Evolutionary conservation across 108 stramenopile species (phyloP).

Genomic region (Conticribra guillardii): DNA sequence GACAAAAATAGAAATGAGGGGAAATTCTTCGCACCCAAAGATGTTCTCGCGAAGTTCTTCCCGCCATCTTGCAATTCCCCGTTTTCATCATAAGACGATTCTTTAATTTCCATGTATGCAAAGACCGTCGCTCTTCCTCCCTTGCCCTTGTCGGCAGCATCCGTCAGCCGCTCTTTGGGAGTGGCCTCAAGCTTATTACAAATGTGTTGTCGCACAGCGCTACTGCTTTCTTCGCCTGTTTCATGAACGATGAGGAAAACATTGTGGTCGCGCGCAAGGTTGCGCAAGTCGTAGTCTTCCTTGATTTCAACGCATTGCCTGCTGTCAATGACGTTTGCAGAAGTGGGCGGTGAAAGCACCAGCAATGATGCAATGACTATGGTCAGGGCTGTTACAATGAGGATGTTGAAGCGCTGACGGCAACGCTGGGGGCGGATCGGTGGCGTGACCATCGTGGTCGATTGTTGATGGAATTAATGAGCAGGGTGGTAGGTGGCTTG

Average conservation of each 20-base stretch:
- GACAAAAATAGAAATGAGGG: slow-evolving; percentile 39
- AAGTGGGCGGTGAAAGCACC: slow-evolving; percentile 28
- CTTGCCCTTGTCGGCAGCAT: slow-evolving; percentile 12
- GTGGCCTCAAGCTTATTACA: slow-evolving; percentile 37
- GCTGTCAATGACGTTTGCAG: slow-evolving; percentile 14
- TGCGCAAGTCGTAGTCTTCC: slow-evolving; percentile 48
- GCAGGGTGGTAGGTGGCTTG: too few relatives aligned
- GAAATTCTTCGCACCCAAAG: slow-evolving; percentile 27
- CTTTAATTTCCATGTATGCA: slow-evolving; percentile 39
- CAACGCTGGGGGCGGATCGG: slow-evolving; percentile 2
- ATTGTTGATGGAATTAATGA: too few relatives aligned
- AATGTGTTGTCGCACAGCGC: slow-evolving; percentile 18
- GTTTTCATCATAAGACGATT: slow-evolving; percentile 8
- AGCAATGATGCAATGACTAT: slow-evolving; percentile 10
- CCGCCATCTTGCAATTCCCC: slow-evolving; percentile 39
- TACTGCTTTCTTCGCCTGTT: slow-evolving; percentile 8
- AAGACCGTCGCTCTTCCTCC: slow-evolving; percentile 28
- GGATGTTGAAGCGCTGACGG: slow-evolving; percentile 18
- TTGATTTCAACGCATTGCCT: slow-evolving; percentile 26
- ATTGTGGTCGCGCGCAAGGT: slow-evolving; percentile 35
- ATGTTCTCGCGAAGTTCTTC: slow-evolving; percentile 27
- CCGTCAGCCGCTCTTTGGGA: slow-evolving; percentile 17
- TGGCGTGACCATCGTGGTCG: neutral
- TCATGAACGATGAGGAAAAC: slow-evolving; percentile 45
- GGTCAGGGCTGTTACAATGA: slow-evolving; percentile 36